Evolutionary conservation across 2,329 filamentous ascomycete genomes (phyloP).

Genomic region (Madurella fahalii): DNA sequence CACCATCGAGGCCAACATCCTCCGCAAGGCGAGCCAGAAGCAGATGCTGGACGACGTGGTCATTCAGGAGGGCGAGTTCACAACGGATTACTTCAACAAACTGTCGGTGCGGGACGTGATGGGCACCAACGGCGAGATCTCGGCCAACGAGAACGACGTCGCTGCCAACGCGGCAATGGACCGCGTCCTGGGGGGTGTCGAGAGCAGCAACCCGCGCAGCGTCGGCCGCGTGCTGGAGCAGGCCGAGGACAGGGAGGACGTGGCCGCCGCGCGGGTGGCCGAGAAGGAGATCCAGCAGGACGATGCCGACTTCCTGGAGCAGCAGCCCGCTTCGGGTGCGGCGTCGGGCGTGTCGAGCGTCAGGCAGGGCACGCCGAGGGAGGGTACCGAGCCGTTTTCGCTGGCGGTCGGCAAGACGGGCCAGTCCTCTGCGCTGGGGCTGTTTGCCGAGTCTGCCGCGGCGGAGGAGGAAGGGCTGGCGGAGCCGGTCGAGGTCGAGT

Average conservation of each 20-base stretch:
- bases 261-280: conserved; percentile 78
- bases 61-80: conserved; percentile 97
- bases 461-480: conserved; percentile 27
- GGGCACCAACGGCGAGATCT: conserved; percentile 41
- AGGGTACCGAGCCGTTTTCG: conserved; percentile 30
- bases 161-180: conserved; percentile 82
- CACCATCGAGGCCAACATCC: conserved; percentile 96
- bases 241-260: conserved; percentile 90
- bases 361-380: conserved; percentile 48
- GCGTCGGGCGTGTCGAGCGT: conserved; percentile 48
- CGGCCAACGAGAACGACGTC: conserved; percentile 59
- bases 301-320: conserved; percentile 78
- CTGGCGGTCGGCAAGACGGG: conserved; percentile 10
- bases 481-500: conserved; percentile 40
- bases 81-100: conserved; percentile 92
- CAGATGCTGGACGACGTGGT: conserved; percentile 97
- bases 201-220: conserved; percentile 51
- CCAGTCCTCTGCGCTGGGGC: conserved; percentile 33
- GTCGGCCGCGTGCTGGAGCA: conserved; percentile 75
- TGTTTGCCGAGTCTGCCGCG: conserved; percentile 37
- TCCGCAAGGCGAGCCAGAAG: conserved; percentile 95
- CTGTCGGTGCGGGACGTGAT: conserved; percentile 66
- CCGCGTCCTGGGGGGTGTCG: conserved; percentile 68
- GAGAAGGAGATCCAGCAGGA: conserved; percentile 86
- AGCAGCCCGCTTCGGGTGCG: conserved; percentile 36